phyloP scores from a whole-genome alignment of 2,329 filamentous ascomycete species.

The Trichophyton equinum region DNA sequence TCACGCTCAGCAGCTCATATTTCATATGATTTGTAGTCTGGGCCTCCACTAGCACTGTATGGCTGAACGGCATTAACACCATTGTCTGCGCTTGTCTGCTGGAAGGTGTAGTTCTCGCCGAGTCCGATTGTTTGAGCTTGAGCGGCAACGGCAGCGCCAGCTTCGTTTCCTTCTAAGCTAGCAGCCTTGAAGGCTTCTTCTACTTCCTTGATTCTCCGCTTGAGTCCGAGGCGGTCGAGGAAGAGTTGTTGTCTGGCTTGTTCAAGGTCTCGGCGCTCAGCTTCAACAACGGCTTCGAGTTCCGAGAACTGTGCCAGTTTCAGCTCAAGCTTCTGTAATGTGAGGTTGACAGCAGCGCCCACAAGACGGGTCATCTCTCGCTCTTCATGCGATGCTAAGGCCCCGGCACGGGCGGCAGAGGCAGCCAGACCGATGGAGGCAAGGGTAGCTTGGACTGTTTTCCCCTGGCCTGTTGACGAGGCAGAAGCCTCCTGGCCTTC shows the following conservation, averaged over 20 bases:
- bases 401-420: slow-evolving; percentile 72
- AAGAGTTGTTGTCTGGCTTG: slow-evolving; percentile 85
- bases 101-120: slow-evolving; percentile 30
- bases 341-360: slow-evolving; percentile 81
- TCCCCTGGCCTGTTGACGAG: slow-evolving; percentile 35
- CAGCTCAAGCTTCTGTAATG: slow-evolving; percentile 88
- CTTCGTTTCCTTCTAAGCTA: slow-evolving; percentile 31
- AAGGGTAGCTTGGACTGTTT: slow-evolving; percentile 37
- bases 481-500: slow-evolving; percentile 23
- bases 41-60: slow-evolving; percentile 29
- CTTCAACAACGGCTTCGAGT: slow-evolving; percentile 82
- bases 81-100: slow-evolving; percentile 21
- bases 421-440: slow-evolving; percentile 63
- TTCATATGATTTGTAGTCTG: slow-evolving; percentile 32
- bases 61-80: slow-evolving; percentile 23
- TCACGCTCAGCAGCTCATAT: slow-evolving; percentile 20
- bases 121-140: slow-evolving; percentile 25
- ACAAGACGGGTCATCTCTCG: slow-evolving; percentile 92
- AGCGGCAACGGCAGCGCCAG: slow-evolving; percentile 28
- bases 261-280: slow-evolving; percentile 85
- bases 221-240: slow-evolving; percentile 80
- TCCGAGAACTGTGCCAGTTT: slow-evolving; percentile 95
- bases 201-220: slow-evolving; percentile 70
- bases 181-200: slow-evolving; percentile 53
- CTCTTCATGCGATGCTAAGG: slow-evolving; percentile 88